Base-by-base conservation (phyloP, 192 early-diverging fungal genomes). In the Gigaspora rosea region DNA sequence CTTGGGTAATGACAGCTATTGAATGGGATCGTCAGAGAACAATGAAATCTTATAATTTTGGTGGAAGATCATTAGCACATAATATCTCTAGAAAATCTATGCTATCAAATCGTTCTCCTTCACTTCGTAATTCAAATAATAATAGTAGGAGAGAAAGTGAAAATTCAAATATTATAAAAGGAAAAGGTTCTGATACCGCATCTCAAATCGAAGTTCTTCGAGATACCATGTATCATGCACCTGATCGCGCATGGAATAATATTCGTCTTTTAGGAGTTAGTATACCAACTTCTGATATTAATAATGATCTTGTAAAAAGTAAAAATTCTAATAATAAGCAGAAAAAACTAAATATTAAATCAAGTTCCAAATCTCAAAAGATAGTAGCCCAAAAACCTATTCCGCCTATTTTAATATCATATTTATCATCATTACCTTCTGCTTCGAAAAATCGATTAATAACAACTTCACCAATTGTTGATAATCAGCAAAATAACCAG, bases 21-120 rank as follows among this genome's bases (percentile, higher is more conserved):
- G 75, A 76, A 67, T 76, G 75, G 75, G 75, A 76, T 76, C 75
- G 75, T 51, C 75, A 76, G 54, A 65, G 75, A 67, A 76, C 65
- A 51, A 76, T 76, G 75, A 63, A 67, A 52, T 49, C 75, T 51
- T 76, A 76, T 76, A 54, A 50, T 67, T 76, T 76, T 76, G 75
- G 72, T 49, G 46, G 57, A 16, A 27, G 72, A 63, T 41, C 72
- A 41, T 64, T 56, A 56, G 46, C 52, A 41, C 56, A 36, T 13
- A 73, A 73, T 59, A 12, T 56, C n/a, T 56, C 71, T 7, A 18
- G 15, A 12, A 73, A 61, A 61, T 11, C n/a, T 22, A 8, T 16
- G 4, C 46, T 32, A 10, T 27, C 35, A 58, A 73, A 46, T 74
- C 72, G 72, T 49, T 41, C 72, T 27, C 18, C 72, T 32, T 74